Evolutionary conservation across 176 grass and related monocot genomes (phyloP).

Genomic region (Rhipidocladum racemiflorum): DNA sequence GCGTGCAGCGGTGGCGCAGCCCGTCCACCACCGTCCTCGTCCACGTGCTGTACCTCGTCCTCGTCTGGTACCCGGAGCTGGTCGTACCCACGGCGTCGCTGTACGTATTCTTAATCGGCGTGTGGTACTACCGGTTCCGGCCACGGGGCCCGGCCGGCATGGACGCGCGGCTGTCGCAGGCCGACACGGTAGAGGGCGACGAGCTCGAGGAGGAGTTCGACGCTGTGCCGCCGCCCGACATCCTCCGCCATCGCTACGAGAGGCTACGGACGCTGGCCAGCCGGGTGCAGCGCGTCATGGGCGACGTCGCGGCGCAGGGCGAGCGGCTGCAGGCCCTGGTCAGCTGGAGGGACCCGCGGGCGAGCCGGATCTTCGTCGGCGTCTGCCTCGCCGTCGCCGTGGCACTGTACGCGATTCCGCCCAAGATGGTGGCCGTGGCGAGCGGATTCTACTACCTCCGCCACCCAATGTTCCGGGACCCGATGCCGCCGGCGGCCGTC

Average conservation of each 20-base stretch:
- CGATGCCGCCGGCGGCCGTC: slow-evolving; percentile 74
- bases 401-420: slow-evolving; percentile 69
- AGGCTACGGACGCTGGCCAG: slow-evolving; percentile 69
- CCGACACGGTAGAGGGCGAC: slow-evolving; percentile 81
- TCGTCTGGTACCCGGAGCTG: slow-evolving; percentile 97
- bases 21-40: slow-evolving; percentile 77
- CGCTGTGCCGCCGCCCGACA: slow-evolving; percentile 56
- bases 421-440: slow-evolving; percentile 95
- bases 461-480: slow-evolving; percentile 94
- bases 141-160: slow-evolving; percentile 69
- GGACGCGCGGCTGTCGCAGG: slow-evolving; percentile 89
- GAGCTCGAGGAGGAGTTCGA: slow-evolving; percentile 99
- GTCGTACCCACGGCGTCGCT: slow-evolving; percentile 86
- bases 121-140: slow-evolving; percentile 93
- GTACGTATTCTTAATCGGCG: slow-evolving; percentile 82
- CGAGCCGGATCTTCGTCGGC: slow-evolving; percentile 84
- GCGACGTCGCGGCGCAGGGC: slow-evolving; percentile 90
- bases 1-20: slow-evolving; percentile 65
- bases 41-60: slow-evolving; percentile 84
- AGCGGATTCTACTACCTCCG: slow-evolving; percentile 94
- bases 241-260: slow-evolving; percentile 61
- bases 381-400: slow-evolving; percentile 81
- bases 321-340: slow-evolving; percentile 94
- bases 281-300: slow-evolving; percentile 86
- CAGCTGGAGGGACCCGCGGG: slow-evolving; percentile 94